Percentiles rank a stretch among this genome's conserved stretches.
phyloP scores from a whole-genome alignment of 2,329 filamentous ascomycete genomes.

The Coniochaeta prunicola region DNA sequence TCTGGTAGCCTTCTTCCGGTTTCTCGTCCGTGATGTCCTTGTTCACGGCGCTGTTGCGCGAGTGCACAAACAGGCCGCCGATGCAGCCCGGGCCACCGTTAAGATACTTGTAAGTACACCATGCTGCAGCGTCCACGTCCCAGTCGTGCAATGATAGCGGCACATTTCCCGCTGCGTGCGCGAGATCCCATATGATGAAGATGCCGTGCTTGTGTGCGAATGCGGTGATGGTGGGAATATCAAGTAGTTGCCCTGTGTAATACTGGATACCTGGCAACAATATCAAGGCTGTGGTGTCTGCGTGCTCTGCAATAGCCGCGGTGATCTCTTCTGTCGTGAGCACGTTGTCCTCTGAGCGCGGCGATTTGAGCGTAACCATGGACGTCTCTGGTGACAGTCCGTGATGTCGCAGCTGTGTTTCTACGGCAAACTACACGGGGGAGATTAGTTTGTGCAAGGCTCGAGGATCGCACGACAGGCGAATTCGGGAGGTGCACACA shows the following conservation, averaged over 20 bases:
- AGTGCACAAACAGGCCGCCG: constrained; percentile 67
- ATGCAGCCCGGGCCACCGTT: constrained; percentile 71
- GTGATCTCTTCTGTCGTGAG: constrained; percentile 62
- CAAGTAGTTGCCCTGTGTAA: constrained; percentile 72
- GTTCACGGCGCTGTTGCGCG: constrained; percentile 46
- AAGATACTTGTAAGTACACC: constrained; percentile 82
- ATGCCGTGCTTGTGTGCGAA: constrained; percentile 62
- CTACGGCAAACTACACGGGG: constrained; percentile 57
- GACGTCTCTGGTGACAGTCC: constrained; percentile 55
- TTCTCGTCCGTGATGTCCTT: constrained; percentile 21
- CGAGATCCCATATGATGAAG: constrained; percentile 71
- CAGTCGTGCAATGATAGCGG: constrained; percentile 65
- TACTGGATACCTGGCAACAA: constrained; percentile 73
- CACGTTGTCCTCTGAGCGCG: constrained; percentile 38
- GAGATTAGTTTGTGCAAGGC: neutral
- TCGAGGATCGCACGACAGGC: neutral
- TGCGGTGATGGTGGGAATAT: constrained; percentile 65
- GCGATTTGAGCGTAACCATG: constrained; percentile 60
- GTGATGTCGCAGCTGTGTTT: constrained; percentile 68
- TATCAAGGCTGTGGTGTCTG: constrained; percentile 59
- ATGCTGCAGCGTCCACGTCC: constrained; percentile 71
- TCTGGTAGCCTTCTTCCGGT: constrained; percentile 30
- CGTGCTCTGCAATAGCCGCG: constrained; percentile 58
- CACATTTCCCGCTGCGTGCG: constrained; percentile 73
- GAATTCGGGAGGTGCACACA: neutral